Percentiles rank a stretch among this genome's conserved stretches.
Evolutionary conservation across 169 alveolate species (phyloP).

Genomic region (Eimeria sp.): DNA sequence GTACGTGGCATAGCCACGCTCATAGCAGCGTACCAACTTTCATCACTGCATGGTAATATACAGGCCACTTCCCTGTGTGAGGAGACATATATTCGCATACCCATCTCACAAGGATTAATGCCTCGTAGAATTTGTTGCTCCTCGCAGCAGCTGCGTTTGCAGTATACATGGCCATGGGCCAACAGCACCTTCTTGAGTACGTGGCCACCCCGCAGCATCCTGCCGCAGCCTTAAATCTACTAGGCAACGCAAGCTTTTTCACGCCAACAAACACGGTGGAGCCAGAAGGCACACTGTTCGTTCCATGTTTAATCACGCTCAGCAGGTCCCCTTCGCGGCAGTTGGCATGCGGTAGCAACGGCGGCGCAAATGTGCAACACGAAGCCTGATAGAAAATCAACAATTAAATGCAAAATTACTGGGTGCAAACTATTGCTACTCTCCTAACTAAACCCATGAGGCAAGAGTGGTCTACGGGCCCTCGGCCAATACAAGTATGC

Average conservation of each 20-base stretch:
- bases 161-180: neutral
- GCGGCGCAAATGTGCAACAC: slow-evolving; percentile 55
- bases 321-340: slow-evolving; percentile 1
- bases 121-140: too few relatives aligned
- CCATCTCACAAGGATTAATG: neutral
- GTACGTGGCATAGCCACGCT: neutral
- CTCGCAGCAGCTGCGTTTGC: slow-evolving; percentile 8
- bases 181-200: neutral
- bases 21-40: neutral
- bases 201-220: neutral
- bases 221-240: neutral
- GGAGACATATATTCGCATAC: neutral
- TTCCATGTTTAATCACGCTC: neutral
- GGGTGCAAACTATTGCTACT: neutral
- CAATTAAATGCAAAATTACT: neutral
- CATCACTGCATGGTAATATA: neutral
- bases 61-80: too few relatives aligned
- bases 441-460: neutral
- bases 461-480: neutral
- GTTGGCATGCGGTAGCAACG: slow-evolving; percentile 55
- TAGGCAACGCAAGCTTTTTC: neutral
- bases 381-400: slow-evolving; percentile 38
- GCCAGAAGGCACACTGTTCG: neutral
- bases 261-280: neutral
- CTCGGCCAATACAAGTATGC: neutral